Evolutionary conservation across 2,329 filamentous ascomycete species (phyloP), one percentile per base, ranked within the genome.

Genomic region (Coniochaeta sp.): DNA sequence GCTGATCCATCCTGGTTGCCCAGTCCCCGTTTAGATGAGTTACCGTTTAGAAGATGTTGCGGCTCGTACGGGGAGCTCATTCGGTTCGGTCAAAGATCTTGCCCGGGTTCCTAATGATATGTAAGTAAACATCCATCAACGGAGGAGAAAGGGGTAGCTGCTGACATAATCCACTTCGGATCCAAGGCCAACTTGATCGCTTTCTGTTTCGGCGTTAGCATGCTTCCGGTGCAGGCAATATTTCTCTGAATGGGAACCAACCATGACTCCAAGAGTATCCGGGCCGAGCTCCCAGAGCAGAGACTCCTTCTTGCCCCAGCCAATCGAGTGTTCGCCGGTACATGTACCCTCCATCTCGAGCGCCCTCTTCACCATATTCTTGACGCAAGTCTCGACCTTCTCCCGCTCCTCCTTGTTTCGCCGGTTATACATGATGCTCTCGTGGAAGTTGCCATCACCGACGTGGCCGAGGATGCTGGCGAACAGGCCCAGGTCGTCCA

Each of bases 311-410:
- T 95, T 95, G 14, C 89, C 89, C 67, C 92, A 82, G 20, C 90
- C 91, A 55, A 95, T 79, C 1, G 87, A 87, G 66, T 95, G 90
- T 67, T 95, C 91, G 27, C 90, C 91, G 1, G 91, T 95, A 66
- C 89, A 94, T 6, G 91, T 95, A 1, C 91, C 90, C 54, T 96
- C 91, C 91, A 96, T 96, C 57, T 92, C 89, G 22, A 96, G 69
- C 2, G 91, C 91, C 16, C 89, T 81, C 59, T 87, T 80, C 18
- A 96, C 89, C 91, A 96, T 96, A 60, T 90, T 86, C 64, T 91
- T 84, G 46, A 96, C 89, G 57, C 89, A 90, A 51, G 76, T 78
- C 65, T 94, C 88, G 1, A 94, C 89, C 58, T 86, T 87, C 38
- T 78, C 84, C 52, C 79, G 79, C 68, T 96, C 87, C 24, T 76